These are phyloP conservation scores for Penicillium crustosum DNA, from an alignment of 2,329 filamentous ascomycete species.

Conservation along the genomic window DNA sequence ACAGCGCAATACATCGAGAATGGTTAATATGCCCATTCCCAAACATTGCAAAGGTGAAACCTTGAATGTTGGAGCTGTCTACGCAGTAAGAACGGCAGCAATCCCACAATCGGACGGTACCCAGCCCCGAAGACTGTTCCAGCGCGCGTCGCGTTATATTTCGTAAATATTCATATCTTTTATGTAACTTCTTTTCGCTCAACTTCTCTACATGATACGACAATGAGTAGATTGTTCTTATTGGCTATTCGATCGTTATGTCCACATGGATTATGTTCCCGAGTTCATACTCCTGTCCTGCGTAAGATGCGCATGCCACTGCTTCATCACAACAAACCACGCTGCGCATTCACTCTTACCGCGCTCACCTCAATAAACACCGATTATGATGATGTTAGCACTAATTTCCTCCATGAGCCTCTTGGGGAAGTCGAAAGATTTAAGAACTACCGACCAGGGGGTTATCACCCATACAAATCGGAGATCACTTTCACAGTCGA, in stretches of 20 bases:
- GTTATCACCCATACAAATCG: conserved; percentile 31
- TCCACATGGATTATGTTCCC: conserved; percentile 6
- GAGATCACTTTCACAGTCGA: conserved; percentile 28
- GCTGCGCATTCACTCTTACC: conserved; percentile 12
- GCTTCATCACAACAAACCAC: conserved; percentile 8
- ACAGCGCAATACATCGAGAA: too few species aligned
- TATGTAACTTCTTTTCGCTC: too few species aligned
- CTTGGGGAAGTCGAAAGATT: conserved; percentile 22
- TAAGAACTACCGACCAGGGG: conserved; percentile 25
- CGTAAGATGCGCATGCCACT: conserved; percentile 6
- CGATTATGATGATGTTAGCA: conserved; percentile 3
- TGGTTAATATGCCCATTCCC: too few species aligned
- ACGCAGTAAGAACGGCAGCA: conserved; percentile 13
- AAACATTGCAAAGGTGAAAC: too few species aligned
- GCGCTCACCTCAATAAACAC: conserved; percentile 13
- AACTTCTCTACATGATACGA: too few species aligned
- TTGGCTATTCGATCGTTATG: conserved; percentile 3
- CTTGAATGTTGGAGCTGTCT: too few species aligned
- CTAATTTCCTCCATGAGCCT: conserved; percentile 16
- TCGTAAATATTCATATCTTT: too few species aligned
- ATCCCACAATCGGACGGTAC: too few species aligned
- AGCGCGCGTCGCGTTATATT: too few species aligned
- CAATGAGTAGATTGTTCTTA: too few species aligned
- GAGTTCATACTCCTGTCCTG: conserved; percentile 5
- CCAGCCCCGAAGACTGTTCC: too few species aligned